These are phyloP conservation scores for Phytophthora ohioensis DNA, from an alignment of 352 stramenopile genomes.

Conservation along the genomic window DNA sequence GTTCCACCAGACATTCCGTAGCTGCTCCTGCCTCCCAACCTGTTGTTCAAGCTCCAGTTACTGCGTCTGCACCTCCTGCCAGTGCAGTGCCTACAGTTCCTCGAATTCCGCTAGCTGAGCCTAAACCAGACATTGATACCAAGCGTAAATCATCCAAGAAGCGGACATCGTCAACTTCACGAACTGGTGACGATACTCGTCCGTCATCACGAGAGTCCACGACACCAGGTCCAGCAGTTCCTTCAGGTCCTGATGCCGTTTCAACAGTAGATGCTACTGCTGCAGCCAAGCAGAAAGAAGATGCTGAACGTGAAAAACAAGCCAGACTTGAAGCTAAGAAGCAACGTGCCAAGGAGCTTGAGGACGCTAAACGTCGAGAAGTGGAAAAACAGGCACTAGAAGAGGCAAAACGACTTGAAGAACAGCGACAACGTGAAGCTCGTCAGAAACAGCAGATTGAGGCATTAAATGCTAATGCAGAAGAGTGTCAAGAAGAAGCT, in stretches of 20 bases:
- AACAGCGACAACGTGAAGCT: slow-evolving; percentile 54
- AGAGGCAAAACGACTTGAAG: slow-evolving; percentile 53
- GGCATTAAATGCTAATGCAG: slow-evolving; percentile 73
- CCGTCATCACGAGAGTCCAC: slow-evolving; percentile 9
- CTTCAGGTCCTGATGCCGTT: slow-evolving; percentile 11
- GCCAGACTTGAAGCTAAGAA: slow-evolving; percentile 59
- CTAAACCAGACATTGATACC: slow-evolving; percentile 41
- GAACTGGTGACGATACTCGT: slow-evolving; percentile 3
- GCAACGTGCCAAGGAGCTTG: slow-evolving; percentile 58
- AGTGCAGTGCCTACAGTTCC: slow-evolving; percentile 43
- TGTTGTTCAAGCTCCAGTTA: slow-evolving; percentile 9
- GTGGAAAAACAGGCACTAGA: slow-evolving; percentile 54
- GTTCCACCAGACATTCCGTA: slow-evolving; percentile 24
- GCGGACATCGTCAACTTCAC: slow-evolving; percentile 36
- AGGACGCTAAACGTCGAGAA: slow-evolving; percentile 59
- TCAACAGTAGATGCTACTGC: slow-evolving; percentile 20
- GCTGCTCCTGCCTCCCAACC: slow-evolving; percentile 20
- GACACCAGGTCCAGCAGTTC: slow-evolving; percentile 18
- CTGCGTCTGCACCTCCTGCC: slow-evolving; percentile 17
- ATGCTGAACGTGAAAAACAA: slow-evolving; percentile 51
- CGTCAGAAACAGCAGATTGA: slow-evolving; percentile 61
- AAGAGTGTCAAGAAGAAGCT: slow-evolving; percentile 73
- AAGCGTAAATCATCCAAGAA: slow-evolving; percentile 61
- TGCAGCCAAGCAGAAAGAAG: slow-evolving; percentile 45
- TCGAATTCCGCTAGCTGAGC: slow-evolving; percentile 57